Conservation (phyloP, 768 basidiomycete genomes). For the Heimioporus sp. region DNA sequence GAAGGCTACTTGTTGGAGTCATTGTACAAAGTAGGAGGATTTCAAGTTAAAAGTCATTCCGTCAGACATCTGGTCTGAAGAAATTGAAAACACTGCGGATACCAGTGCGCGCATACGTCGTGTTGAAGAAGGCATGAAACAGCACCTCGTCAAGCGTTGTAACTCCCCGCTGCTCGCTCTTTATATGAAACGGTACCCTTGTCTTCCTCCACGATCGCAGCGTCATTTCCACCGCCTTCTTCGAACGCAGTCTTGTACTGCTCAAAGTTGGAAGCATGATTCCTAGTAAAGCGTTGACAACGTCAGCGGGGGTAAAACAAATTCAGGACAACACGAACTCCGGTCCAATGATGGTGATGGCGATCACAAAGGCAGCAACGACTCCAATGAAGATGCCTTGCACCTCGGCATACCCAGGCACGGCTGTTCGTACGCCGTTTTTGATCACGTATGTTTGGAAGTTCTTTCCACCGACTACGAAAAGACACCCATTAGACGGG, state of each 20-base stretch:
- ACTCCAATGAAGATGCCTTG: slow-evolving; percentile 88
- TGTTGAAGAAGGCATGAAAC: too few species aligned
- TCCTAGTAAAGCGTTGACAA: slow-evolving; percentile 35
- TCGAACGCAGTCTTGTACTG: slow-evolving; percentile 78
- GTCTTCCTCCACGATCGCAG: slow-evolving; percentile 34
- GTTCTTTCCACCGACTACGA: slow-evolving; percentile 57
- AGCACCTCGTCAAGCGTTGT: slow-evolving; percentile 2
- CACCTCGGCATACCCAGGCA: slow-evolving; percentile 70
- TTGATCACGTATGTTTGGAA: slow-evolving; percentile 46
- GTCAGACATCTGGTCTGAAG: too few species aligned
- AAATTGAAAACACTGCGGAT: too few species aligned
- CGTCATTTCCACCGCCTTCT: slow-evolving; percentile 59
- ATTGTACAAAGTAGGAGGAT: too few species aligned
- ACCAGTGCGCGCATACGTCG: too few species aligned
- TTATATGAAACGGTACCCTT: slow-evolving; percentile 3
- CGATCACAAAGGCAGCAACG: slow-evolving; percentile 72
- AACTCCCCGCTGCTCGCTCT: not conserved
- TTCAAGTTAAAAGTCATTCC: too few species aligned
- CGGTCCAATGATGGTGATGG: slow-evolving; percentile 77
- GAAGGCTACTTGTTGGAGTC: too few species aligned
- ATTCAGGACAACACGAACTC: slow-evolving; percentile 47
- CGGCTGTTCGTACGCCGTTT: slow-evolving; percentile 39
- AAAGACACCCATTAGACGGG: not conserved
- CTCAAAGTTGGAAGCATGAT: slow-evolving; percentile 83
- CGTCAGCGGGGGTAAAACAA: not conserved